Conservation (phyloP, 1,284 basidiomycete species). For the Pascua guehoae region DNA sequence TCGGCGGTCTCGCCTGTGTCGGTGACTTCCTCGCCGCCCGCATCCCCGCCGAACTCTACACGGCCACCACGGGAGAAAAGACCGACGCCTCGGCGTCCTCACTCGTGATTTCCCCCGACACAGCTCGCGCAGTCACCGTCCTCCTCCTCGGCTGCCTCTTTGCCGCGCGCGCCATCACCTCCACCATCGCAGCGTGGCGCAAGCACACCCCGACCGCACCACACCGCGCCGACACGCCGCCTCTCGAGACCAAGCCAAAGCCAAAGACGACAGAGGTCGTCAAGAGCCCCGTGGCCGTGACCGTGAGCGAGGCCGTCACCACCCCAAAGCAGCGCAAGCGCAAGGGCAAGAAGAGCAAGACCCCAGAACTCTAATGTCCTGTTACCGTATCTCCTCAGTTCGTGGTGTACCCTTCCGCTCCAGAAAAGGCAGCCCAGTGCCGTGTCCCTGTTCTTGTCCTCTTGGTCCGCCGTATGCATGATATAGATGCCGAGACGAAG, state of each 20-base stretch:
- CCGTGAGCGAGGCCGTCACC: background rate
- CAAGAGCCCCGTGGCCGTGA: slow-evolving; percentile 16
- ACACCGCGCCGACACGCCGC: background rate
- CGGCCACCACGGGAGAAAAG: no score
- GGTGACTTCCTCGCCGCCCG: slow-evolving; percentile 10
- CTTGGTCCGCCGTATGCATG: no score
- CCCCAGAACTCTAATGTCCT: background rate
- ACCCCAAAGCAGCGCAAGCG: slow-evolving; percentile 7
- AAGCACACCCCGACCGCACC: slow-evolving; percentile 2
- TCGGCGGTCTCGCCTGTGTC: slow-evolving; percentile 13
- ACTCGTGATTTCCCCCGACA: slow-evolving; percentile 9
- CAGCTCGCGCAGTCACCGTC: slow-evolving; percentile 30
- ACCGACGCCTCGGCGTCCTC: slow-evolving; percentile 11
- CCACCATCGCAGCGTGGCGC: slow-evolving; percentile 8
- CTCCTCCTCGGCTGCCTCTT: slow-evolving; percentile 29
- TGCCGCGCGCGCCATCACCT: slow-evolving; percentile 25
- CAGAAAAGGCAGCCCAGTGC: no score
- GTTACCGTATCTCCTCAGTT: no score
- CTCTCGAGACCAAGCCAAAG: no score
- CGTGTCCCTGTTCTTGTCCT: no score
- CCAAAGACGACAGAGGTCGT: slow-evolving; percentile 10
- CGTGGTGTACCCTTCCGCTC: no score
- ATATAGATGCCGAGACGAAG: no score
- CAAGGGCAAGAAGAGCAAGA: slow-evolving; percentile 14
- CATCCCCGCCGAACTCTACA: slow-evolving; percentile 18